Percentiles rank a stretch among this genome's conserved stretches.
Conservation (phyloP, 2,329 filamentous ascomycete species). For the Purpureocillium takamizusanense region DNA sequence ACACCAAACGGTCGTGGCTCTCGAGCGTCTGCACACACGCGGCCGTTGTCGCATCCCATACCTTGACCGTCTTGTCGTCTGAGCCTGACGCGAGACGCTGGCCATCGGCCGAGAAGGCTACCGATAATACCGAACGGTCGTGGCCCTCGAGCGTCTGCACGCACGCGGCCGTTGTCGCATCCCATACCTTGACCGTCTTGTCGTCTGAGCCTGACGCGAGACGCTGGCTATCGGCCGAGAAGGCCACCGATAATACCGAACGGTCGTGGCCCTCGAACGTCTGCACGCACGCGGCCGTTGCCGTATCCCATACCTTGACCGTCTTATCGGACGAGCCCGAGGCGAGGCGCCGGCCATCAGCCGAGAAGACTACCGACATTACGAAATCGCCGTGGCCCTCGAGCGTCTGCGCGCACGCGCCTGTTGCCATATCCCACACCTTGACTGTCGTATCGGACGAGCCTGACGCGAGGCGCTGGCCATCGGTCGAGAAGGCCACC, state of each 20-base stretch:
- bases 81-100: not conserved
- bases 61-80: not conserved
- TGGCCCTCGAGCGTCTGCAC: too few species aligned
- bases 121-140: not conserved
- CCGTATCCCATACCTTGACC: not conserved
- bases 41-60: not conserved
- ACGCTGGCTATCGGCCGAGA: not conserved
- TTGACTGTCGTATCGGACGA: not conserved
- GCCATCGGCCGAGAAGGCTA: constrained; percentile 1
- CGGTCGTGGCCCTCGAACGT: too few species aligned
- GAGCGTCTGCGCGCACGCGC: too few species aligned
- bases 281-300: not conserved
- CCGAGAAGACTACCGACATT: constrained; percentile 2
- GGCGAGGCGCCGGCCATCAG: not conserved
- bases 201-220: not conserved
- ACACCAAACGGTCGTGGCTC: too few species aligned
- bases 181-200: not conserved
- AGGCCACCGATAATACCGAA: constrained; percentile 2
- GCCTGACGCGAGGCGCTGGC: not conserved
- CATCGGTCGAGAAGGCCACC: constrained; percentile 1
- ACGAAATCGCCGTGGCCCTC: too few species aligned
- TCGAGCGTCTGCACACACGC: too few species aligned
- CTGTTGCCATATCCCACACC: not conserved
- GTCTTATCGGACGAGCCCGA: not conserved
- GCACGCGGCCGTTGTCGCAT: not conserved